Evolutionary conservation across 441 rosid genomes (phyloP), one percentile per base, ranked within the genome.

Genomic region (Adansonia madagascariensis): DNA sequence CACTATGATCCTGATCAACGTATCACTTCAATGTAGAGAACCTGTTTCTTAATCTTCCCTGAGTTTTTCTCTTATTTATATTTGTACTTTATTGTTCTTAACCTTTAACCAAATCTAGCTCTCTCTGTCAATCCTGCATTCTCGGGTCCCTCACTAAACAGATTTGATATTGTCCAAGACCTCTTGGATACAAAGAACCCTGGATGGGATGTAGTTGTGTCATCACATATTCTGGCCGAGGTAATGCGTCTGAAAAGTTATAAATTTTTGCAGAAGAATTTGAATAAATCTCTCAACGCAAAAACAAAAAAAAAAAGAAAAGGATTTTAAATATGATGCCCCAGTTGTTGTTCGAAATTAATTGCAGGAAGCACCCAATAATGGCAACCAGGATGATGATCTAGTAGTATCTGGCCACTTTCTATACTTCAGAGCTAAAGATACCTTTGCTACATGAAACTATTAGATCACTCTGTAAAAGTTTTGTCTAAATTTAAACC

Each of bases 1-100:
- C 95, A 94, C 55, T 96, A 94, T 86, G 99, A 96, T 87, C 98
- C 97, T 62, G 93, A 89, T 71, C 99, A 92, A 79, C 82, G 98
- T 94, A 94, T 91, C 96, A 55, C 61, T 82, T 74, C 71, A 70
- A 74, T 81, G 72, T 12, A 47, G 76, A 69, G 41, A 63, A 67
- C 10, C 8, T 60, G 20, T 50, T 67, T 41, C n/a, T 27, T 27
- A 27, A 35, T 5, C 52, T 24, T n/a, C 39, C 53, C 75, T 70
- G 43, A 52, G 22, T 71, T 62, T 46, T 27, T 63, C 49, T 67
- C 47, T 44, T 61, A 4, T 6, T 3, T 43, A n/a, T 44, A 20
- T 20, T 17, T 14, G 22, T 24, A 27, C 31, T 2, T 27, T 27
- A 27, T 27, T 27, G 7, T 88, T 82, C 97, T 90, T 92, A 85